phyloP scores from a whole-genome alignment of 331 rosid species.

The Saraca asoca region DNA sequence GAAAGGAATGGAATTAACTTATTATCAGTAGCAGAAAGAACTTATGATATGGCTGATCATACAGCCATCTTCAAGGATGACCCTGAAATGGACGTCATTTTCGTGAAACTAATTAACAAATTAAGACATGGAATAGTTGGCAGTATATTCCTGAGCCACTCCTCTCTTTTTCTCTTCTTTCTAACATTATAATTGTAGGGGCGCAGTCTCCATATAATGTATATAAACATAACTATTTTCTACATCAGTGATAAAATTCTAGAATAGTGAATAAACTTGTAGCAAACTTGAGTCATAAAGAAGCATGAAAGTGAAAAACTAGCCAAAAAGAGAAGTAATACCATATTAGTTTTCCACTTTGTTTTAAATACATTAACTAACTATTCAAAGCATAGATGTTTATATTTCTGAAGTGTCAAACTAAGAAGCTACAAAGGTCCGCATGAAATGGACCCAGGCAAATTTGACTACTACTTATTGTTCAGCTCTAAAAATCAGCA shows the following conservation, averaged over 20 bases:
- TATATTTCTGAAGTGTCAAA: neutral
- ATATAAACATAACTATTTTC: slow-evolving; percentile 17
- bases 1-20: slow-evolving; percentile 55
- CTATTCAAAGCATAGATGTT: neutral
- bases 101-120: slow-evolving; percentile 26
- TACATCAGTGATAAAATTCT: neutral
- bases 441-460: neutral
- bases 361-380: slow-evolving; percentile 3
- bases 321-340: slow-evolving; percentile 11
- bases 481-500: slow-evolving; percentile 30
- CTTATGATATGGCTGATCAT: slow-evolving; percentile 31
- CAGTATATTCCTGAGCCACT: too few relatives aligned
- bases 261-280: slow-evolving; percentile 3
- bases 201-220: neutral
- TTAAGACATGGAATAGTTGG: slow-evolving; percentile 10
- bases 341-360: slow-evolving; percentile 3
- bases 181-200: neutral
- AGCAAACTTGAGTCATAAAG: neutral
- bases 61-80: slow-evolving; percentile 46
- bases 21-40: slow-evolving; percentile 42
- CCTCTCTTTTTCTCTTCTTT: too few relatives aligned
- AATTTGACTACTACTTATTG: slow-evolving; percentile 2
- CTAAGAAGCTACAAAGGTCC: neutral
- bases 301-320: neutral
- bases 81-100: slow-evolving; percentile 36